Evolutionary conservation across 164 flowering plant genomes (phyloP).

Genomic region (Kingdonia uniflora): DNA sequence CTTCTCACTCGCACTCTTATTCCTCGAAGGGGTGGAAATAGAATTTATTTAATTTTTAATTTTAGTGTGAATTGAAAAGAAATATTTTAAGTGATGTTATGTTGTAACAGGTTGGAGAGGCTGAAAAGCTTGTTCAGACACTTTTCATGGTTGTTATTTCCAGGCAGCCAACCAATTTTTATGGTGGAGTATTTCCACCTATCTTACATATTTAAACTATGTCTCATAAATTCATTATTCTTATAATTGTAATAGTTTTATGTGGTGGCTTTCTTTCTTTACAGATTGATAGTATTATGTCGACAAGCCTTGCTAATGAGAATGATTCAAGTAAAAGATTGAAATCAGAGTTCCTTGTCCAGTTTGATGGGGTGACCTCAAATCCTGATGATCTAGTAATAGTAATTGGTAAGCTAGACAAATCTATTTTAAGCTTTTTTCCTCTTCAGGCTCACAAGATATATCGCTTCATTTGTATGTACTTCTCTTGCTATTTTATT

Average conservation of each 20-base stretch:
- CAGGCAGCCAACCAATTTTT: conserved; percentile 91
- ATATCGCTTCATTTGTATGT: too few relatives aligned
- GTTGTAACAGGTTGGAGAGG: conserved; percentile 80
- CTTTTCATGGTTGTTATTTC: conserved; percentile 91
- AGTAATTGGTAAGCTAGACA: conserved; percentile 66
- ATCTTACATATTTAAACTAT: neutral
- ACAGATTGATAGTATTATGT: conserved; percentile 97
- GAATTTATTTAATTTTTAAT: too few relatives aligned
- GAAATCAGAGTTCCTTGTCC: conserved; percentile 96
- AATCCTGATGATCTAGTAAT: conserved; percentile 73
- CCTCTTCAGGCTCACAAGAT: too few relatives aligned
- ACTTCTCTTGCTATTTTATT: too few relatives aligned
- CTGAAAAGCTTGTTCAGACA: conserved; percentile 93
- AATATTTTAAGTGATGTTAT: conserved; percentile 3
- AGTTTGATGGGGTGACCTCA: conserved; percentile 96
- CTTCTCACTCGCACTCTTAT: too few relatives aligned
- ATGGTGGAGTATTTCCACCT: conserved; percentile 69
- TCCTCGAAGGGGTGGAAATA: too few relatives aligned
- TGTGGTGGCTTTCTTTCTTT: neutral
- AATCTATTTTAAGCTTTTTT: too few relatives aligned
- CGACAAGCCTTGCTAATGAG: conserved; percentile 75
- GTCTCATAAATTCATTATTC: too few relatives aligned
- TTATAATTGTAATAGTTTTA: neutral
- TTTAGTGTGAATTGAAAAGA: neutral
- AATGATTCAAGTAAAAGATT: conserved; percentile 95